Conservation (phyloP, 2,329 filamentous ascomycete species). For the Cladophialophora bantiana region DNA sequence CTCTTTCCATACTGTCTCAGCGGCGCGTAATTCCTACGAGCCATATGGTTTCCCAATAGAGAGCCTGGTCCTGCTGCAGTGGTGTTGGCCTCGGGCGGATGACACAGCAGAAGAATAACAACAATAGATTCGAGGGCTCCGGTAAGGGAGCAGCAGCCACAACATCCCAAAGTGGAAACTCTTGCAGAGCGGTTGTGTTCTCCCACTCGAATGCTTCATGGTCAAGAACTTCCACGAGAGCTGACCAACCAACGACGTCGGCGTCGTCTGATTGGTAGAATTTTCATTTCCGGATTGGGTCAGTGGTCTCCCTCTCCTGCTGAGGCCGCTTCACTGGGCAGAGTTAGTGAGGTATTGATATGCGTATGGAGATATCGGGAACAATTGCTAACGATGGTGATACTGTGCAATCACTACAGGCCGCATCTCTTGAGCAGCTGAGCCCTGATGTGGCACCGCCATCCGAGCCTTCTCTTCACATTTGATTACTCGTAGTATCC, state of each 20-base stretch:
- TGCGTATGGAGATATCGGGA: too few species aligned
- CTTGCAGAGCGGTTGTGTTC: not conserved
- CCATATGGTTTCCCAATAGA: constrained; percentile 12
- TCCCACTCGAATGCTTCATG: not conserved
- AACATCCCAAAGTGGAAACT: not conserved
- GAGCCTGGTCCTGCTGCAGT: constrained; percentile 6
- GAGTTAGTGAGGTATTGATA: not conserved
- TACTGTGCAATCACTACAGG: too few species aligned
- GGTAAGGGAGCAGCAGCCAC: not conserved
- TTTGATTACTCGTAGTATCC: too few species aligned
- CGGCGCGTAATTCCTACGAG: not conserved
- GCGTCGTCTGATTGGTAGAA: constrained; percentile 10
- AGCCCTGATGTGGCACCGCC: too few species aligned
- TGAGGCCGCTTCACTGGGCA: not conserved
- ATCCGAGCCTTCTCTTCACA: too few species aligned
- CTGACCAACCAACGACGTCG: constrained; percentile 2
- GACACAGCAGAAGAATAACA: not conserved
- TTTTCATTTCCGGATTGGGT: constrained; percentile 12
- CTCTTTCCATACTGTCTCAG: constrained; percentile 12
- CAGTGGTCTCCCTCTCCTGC: constrained; percentile 9
- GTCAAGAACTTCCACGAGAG: not conserved
- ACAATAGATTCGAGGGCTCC: not conserved
- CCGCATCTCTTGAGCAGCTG: too few species aligned
- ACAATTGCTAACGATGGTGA: too few species aligned
- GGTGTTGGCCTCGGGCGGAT: not conserved